Evolutionary conservation across 345 rosid genomes (phyloP).

Genomic region (Rhodomyrtus tomentosa): DNA sequence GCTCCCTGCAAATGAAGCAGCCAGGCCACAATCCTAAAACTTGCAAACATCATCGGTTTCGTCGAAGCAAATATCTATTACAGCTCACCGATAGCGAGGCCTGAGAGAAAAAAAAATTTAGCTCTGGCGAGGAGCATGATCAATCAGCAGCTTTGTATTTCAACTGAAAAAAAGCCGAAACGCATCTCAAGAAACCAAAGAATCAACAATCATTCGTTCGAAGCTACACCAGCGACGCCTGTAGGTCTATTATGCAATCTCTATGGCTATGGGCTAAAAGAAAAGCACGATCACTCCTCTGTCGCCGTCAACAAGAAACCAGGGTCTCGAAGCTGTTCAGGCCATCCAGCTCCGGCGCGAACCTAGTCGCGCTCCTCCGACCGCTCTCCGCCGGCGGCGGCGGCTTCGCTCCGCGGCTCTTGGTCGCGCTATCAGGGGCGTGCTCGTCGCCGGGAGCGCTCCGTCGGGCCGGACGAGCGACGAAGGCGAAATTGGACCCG

Average conservation of each 20-base stretch:
- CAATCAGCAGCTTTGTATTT: no score
- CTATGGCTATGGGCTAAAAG: neutral
- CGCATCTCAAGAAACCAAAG: neutral
- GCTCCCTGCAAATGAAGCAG: neutral
- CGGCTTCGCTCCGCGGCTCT: neutral
- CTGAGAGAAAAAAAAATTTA: no score
- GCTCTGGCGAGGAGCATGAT: no score
- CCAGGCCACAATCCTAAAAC: neutral
- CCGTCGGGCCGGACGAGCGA: neutral
- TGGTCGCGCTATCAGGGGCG: neutral
- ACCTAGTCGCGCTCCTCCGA: neutral
- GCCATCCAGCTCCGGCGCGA: constrained; percentile 6
- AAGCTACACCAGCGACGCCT: neutral
- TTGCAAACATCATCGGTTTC: neutral
- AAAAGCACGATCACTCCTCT: neutral
- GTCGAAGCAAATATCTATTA: no score
- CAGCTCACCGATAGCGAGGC: no score
- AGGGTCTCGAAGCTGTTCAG: constrained; percentile 9
- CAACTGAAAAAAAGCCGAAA: neutral
- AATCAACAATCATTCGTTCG: neutral
- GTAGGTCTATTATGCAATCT: neutral
- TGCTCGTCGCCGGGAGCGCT: neutral
- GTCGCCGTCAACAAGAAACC: neutral
- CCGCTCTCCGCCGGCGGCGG: neutral
- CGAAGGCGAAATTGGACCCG: constrained; percentile 10